Percentiles rank a stretch among this genome's conserved stretches.
Evolutionary conservation across 257 asterid genomes (phyloP).

Genomic region (Solanum pinnatisectum): DNA sequence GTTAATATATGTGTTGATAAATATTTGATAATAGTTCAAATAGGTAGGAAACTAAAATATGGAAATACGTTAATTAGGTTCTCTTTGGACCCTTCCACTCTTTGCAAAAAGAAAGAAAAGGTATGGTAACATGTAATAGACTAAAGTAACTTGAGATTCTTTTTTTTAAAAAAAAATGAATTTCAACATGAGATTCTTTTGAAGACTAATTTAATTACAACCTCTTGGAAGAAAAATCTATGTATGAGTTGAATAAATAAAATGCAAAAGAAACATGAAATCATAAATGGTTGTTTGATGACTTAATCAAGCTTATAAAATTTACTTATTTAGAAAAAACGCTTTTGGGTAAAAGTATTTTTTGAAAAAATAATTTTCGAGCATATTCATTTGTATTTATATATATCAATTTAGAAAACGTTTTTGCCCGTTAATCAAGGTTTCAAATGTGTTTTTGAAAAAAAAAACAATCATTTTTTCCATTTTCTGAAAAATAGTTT

Average conservation of each 20-base stretch:
- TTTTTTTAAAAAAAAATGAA: not conserved
- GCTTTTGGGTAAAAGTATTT: not conserved
- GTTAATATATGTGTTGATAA: too few relatives aligned
- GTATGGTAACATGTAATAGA: not conserved
- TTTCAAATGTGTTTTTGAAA: not conserved
- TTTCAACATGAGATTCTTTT: not conserved
- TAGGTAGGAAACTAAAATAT: not conserved
- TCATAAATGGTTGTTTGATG: not conserved
- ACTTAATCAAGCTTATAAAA: not conserved
- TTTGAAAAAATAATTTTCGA: fast-evolving
- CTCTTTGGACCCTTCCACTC: not conserved
- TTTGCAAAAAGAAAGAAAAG: not conserved
- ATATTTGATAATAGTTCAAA: too few relatives aligned
- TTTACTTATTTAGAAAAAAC: not conserved
- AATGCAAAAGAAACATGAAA: not conserved
- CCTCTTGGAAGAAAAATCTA: not conserved
- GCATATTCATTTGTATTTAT: not conserved
- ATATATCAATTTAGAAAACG: not conserved
- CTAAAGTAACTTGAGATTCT: not conserved
- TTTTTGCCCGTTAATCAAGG: not conserved
- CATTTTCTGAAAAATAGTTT: not conserved
- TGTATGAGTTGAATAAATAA: not conserved
- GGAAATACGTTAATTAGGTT: not conserved
- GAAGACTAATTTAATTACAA: not conserved
- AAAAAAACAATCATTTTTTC: not conserved